Evolutionary conservation across 2,329 filamentous ascomycete species (phyloP).

Genomic region (Colletotrichum cereale): DNA sequence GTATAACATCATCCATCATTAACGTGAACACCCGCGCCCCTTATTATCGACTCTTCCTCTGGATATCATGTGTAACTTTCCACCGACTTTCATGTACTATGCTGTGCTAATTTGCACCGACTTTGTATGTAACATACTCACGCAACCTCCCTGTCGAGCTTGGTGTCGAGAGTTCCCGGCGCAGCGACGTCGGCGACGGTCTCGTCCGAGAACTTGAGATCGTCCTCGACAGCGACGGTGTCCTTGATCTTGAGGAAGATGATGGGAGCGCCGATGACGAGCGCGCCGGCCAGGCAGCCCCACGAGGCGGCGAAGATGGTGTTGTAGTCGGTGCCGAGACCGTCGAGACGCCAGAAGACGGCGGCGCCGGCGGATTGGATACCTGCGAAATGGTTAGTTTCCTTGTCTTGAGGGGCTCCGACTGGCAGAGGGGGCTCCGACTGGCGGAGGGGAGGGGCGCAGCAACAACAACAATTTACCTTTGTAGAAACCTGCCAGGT

Average conservation of each 20-base stretch:
- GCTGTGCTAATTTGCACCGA: too few relatives aligned
- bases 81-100: too few relatives aligned
- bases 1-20: constrained; percentile 28
- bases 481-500: constrained; percentile 92
- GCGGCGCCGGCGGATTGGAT: constrained; percentile 90
- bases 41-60: neutral
- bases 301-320: constrained; percentile 79
- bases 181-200: constrained; percentile 76
- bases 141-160: constrained; percentile 24
- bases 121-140: too few relatives aligned
- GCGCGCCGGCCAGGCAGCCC: constrained; percentile 79
- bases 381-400: constrained; percentile 47
- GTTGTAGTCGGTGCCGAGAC: constrained; percentile 72
- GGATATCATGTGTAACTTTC: constrained; percentile 16
- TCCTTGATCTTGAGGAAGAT: constrained; percentile 85
- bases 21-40: neutral
- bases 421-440: neutral
- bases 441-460: too few relatives aligned
- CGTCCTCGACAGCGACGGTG: constrained; percentile 83
- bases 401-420: neutral
- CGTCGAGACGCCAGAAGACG: constrained; percentile 80
- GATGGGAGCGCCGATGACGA: constrained; percentile 83
- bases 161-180: constrained; percentile 35
- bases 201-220: constrained; percentile 88
- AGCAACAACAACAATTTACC: constrained; percentile 45